These are phyloP conservation scores for Trichoderma arundinaceum DNA, from an alignment of 2,329 filamentous ascomycete genomes.

Conservation along the genomic window DNA sequence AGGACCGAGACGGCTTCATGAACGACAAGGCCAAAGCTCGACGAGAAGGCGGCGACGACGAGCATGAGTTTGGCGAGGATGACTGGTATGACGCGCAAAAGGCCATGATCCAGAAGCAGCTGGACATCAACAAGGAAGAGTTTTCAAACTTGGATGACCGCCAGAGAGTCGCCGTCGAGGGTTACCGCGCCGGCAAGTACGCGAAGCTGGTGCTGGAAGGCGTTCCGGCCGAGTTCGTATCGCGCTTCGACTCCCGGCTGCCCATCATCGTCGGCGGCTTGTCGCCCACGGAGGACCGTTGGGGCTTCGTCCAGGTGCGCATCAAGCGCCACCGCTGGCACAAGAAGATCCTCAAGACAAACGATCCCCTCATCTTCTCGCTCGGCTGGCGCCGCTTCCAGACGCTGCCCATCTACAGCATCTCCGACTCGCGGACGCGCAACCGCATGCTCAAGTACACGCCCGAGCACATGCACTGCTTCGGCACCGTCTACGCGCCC, in stretches of 20 bases:
- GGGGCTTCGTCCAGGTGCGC: slow-evolving; percentile 91
- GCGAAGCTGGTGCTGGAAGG: slow-evolving; percentile 87
- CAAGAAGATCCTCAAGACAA: slow-evolving; percentile 98
- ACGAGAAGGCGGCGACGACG: slow-evolving; percentile 67
- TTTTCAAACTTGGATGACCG: slow-evolving; percentile 85
- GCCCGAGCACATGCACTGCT: slow-evolving; percentile 99
- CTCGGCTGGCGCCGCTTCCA: slow-evolving; percentile 97
- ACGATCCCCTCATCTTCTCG: slow-evolving; percentile 96
- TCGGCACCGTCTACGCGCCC: slow-evolving; percentile 92
- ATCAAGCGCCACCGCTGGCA: slow-evolving; percentile 99
- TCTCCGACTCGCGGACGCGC: slow-evolving; percentile 87
- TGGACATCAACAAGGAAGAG: slow-evolving; percentile 95
- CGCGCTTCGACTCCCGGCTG: slow-evolving; percentile 78
- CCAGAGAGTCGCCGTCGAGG: slow-evolving; percentile 84
- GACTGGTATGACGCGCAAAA: slow-evolving; percentile 99
- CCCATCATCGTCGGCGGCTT: slow-evolving; percentile 92
- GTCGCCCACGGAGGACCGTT: slow-evolving; percentile 90
- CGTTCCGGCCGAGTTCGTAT: slow-evolving; percentile 88
- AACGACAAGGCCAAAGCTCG: slow-evolving; percentile 84
- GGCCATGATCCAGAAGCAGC: slow-evolving; percentile 89
- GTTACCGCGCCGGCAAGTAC: slow-evolving; percentile 90
- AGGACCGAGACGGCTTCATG: slow-evolving; percentile 94
- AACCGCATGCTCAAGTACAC: slow-evolving; percentile 99
- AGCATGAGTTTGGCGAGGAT: slow-evolving; percentile 91
- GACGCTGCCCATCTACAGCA: slow-evolving; percentile 89